Evolutionary conservation across 441 rosid genomes (phyloP).

Genomic region (Caryocar brasiliense): DNA sequence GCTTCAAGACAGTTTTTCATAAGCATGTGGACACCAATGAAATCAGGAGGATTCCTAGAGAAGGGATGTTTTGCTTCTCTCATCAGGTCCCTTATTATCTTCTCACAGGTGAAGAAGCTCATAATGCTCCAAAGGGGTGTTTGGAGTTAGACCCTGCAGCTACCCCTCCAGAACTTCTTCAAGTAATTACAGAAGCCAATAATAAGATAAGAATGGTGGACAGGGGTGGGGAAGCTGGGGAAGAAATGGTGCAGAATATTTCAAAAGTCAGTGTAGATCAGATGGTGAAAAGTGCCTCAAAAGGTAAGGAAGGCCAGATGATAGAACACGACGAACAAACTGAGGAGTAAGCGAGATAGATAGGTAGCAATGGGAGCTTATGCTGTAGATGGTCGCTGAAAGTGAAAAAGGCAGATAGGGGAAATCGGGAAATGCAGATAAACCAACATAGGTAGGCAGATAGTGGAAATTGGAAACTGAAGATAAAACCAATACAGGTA

Average conservation of each 20-base stretch:
- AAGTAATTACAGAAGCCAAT: conserved; percentile 23
- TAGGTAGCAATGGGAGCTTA: conserved; percentile 8
- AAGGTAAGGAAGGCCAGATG: conserved; percentile 5
- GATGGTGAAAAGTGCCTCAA: background rate
- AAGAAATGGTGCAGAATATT: conserved; percentile 7
- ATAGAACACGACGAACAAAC: conserved; percentile 3
- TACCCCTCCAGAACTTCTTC: conserved; percentile 54
- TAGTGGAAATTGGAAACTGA: conserved; percentile 11
- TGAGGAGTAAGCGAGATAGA: background rate
- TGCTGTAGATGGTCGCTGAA: conserved; percentile 10
- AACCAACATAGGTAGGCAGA: conserved; percentile 17
- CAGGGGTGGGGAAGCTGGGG: conserved; percentile 11
- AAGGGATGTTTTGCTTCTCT: conserved; percentile 85
- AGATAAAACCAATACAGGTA: conserved; percentile 16
- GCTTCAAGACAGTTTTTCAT: conserved; percentile 61
- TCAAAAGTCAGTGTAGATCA: conserved; percentile 3
- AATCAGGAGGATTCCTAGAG: conserved; percentile 46
- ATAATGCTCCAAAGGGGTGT: conserved; percentile 51
- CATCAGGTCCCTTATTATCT: conserved; percentile 74
- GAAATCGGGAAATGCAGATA: conserved; percentile 12
- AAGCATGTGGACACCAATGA: conserved; percentile 33
- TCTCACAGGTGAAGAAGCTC: conserved; percentile 76
- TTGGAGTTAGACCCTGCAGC: conserved; percentile 96
- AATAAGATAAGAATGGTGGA: conserved; percentile 12
- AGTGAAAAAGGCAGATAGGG: conserved; percentile 7